A percentile compares a stretch with the other conserved stretches of the same genome.
These are phyloP conservation scores for Leishmania guyanensis DNA, from an alignment of 208 protist species.

Conservation along the genomic window DNA sequence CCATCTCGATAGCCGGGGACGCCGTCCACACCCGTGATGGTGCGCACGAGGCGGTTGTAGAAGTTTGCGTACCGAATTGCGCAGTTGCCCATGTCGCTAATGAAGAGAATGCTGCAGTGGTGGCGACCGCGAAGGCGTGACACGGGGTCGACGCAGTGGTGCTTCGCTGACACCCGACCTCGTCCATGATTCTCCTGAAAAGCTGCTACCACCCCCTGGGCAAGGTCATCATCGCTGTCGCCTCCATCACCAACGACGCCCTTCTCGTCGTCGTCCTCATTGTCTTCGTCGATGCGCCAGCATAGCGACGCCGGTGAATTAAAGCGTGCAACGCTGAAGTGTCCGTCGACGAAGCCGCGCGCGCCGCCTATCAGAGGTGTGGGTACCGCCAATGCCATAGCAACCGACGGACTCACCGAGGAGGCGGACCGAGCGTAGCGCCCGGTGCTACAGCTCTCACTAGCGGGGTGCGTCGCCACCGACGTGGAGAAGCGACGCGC, in stretches of 20 bases:
- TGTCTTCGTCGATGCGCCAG: slow-evolving; percentile 53
- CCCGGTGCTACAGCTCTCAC: slow-evolving; percentile 1
- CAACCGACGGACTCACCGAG: slow-evolving; percentile 22
- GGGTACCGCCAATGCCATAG: slow-evolving; percentile 26
- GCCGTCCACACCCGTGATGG: slow-evolving; percentile 64
- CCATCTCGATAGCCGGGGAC: slow-evolving; percentile 84
- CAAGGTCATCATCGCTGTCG: not conserved
- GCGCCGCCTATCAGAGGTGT: slow-evolving; percentile 47
- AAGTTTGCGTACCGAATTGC: slow-evolving; percentile 77
- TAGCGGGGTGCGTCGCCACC: slow-evolving; percentile 2
- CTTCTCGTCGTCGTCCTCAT: not conserved
- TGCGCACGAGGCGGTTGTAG: slow-evolving; percentile 59
- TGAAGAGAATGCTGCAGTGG: slow-evolving; percentile 61
- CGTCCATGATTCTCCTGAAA: not conserved
- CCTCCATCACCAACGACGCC: not conserved
- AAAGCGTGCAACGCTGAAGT: slow-evolving; percentile 72
- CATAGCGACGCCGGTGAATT: slow-evolving; percentile 63
- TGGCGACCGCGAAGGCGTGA: not conserved
- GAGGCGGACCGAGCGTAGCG: slow-evolving; percentile 14
- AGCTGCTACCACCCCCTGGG: not conserved
- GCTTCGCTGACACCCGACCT: not conserved
- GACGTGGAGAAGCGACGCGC: slow-evolving; percentile 1
- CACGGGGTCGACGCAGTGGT: slow-evolving; percentile 11
- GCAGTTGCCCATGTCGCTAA: slow-evolving; percentile 80
- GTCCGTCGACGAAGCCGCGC: slow-evolving; percentile 70